Base-by-base conservation (phyloP, 2,329 filamentous ascomycete species). In the Mariannaea elegans region DNA sequence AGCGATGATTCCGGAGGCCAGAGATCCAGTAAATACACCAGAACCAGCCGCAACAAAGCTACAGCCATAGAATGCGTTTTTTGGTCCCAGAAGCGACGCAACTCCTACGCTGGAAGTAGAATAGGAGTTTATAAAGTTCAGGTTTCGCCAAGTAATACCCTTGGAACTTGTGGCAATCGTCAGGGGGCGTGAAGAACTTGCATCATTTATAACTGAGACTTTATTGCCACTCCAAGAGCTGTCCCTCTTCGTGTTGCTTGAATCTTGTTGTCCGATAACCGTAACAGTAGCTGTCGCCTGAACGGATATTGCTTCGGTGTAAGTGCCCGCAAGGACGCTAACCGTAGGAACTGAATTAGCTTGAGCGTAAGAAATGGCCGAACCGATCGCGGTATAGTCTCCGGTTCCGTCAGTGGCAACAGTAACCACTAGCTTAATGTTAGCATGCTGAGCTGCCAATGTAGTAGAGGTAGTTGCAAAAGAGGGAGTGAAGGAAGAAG, bases 341-440 rank as follows among this genome's bases (percentile, higher is more conserved):
- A 83, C 78, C 0, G 80, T 81, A 1, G 80, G 73, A 19, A 78
- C 71, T 1, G 69, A 74, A 49, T 75, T 75, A 75, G 65, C 61
- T 29, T 69, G 66, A 1, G 81, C 81, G 27, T 77, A 79, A 3
- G 74, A 69, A 16, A 82, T 73, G 24, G 80, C 80, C 14, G 77
- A 72, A 48, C 74, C 75, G 64, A 83, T 81, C 10, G 74, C 78
- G 14, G 78, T 80, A 56, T 77, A 82, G 46, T 81, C 77, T 18
- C 76, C 79, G 19, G 72, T 76, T 27, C 78, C 77, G 62, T 81
- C 79, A 1, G 73, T 58, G 14, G 79, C 78, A 48, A 82, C 80
- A 1, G 79, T 80, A 29, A 82, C 73, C 8, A 72, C 74, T 70
- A 60, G 8, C 61, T 34, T 44, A 27, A 53, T 51, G 60, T 70